Percentiles rank a stretch among this genome's conserved stretches.
These are phyloP conservation scores for Panaeolus cyanescens DNA, from an alignment of 768 basidiomycete species.

Conservation along the genomic window DNA sequence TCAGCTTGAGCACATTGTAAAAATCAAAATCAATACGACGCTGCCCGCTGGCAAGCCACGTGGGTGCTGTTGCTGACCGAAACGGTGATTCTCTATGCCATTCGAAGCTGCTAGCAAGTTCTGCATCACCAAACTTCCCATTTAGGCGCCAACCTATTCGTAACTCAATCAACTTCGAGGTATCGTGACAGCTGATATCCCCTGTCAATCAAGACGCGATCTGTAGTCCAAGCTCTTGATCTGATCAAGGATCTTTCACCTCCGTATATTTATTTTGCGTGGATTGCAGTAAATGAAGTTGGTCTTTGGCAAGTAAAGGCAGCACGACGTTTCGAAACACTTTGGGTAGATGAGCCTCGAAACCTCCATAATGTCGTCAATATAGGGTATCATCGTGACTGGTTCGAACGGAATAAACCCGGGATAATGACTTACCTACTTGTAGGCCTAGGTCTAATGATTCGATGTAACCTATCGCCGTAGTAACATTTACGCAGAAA, in stretches of 20 bases:
- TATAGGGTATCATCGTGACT: too few species aligned
- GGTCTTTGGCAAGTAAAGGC: too few species aligned
- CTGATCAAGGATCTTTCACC: background rate
- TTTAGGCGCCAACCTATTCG: slow-evolving; percentile 1
- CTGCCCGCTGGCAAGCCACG: background rate
- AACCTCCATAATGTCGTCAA: too few species aligned
- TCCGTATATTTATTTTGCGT: too few species aligned
- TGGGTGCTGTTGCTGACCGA: background rate
- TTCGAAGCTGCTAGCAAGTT: background rate
- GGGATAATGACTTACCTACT: too few species aligned
- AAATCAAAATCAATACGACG: background rate
- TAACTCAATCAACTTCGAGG: background rate
- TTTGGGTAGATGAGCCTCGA: too few species aligned
- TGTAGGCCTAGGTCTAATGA: too few species aligned
- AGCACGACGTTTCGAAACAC: too few species aligned
- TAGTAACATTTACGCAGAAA: background rate
- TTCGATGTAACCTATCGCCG: too few species aligned
- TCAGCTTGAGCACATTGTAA: background rate
- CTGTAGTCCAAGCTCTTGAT: background rate
- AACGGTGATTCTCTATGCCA: background rate
- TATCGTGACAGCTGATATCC: background rate
- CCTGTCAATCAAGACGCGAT: background rate
- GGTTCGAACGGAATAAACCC: too few species aligned
- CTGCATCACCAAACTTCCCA: background rate
- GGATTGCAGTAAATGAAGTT: too few species aligned